Conservation (phyloP, 345 rosid species). For the Hibiscus mutabilis region DNA sequence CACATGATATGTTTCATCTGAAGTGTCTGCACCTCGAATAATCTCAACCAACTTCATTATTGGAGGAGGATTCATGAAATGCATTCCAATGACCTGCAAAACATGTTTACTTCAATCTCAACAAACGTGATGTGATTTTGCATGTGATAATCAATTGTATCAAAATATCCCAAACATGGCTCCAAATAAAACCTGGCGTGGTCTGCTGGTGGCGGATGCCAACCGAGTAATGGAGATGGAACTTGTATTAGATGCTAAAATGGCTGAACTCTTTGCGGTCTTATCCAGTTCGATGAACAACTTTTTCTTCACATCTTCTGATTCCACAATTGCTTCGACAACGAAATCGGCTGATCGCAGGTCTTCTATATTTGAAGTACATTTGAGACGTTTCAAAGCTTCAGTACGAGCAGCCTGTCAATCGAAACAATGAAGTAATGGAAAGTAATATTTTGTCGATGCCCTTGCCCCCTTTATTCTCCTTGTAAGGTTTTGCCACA, state of each 20-base stretch:
- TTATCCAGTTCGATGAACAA: constrained; percentile 55
- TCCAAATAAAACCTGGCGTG: constrained; percentile 47
- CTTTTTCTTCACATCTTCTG: constrained; percentile 70
- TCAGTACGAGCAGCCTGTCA: constrained; percentile 45
- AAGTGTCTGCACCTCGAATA: constrained; percentile 79
- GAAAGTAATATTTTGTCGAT: background rate
- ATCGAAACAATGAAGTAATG: background rate
- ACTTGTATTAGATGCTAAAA: constrained; percentile 89
- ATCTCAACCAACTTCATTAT: constrained; percentile 87
- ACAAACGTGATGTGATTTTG: constrained; percentile 2
- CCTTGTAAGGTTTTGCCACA: too few relatives aligned
- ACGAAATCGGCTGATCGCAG: constrained; percentile 52
- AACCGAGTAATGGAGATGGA: constrained; percentile 87
- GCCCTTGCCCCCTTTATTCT: background rate
- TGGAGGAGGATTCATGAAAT: constrained; percentile 88
- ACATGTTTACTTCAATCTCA: background rate
- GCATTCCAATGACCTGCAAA: constrained; percentile 82
- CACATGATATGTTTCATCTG: constrained; percentile 55
- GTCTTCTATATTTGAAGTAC: constrained; percentile 54
- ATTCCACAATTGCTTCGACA: constrained; percentile 83
- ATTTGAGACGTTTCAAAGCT: constrained; percentile 54
- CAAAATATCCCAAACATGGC: background rate
- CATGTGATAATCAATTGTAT: background rate
- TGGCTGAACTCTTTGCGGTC: constrained; percentile 52
- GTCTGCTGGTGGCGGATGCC: constrained; percentile 68